Percentiles rank a stretch among this genome's conserved stretches.
phyloP scores from a whole-genome alignment of 371 early-diverging fungal species.

The Conidiobolus incongruus region DNA sequence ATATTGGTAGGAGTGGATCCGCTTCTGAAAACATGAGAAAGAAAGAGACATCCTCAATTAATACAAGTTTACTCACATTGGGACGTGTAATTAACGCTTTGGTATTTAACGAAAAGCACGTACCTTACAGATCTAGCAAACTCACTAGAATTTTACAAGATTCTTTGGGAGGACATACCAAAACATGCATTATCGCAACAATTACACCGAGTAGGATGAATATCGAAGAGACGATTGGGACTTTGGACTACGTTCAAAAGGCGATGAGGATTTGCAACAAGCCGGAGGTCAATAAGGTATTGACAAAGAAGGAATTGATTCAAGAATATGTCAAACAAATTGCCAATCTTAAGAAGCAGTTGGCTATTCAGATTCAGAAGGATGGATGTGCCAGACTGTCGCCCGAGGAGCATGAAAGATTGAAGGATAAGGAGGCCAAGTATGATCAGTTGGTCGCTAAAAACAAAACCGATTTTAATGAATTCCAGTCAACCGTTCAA shows the following conservation, averaged over 20 bases:
- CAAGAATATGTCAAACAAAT: conserved; percentile 30
- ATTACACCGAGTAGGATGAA: conserved; percentile 88
- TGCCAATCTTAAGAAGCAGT: conserved; percentile 13
- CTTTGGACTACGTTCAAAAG: conserved; percentile 85
- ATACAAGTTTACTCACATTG: conserved; percentile 66
- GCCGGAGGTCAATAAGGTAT: conserved; percentile 65
- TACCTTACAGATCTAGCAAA: conserved; percentile 95
- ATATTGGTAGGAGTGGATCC: conserved; percentile 78
- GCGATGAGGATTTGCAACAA: conserved; percentile 88
- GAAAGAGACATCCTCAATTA: conserved; percentile 76
- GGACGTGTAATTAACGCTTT: conserved; percentile 81
- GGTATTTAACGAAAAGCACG: conserved; percentile 13
- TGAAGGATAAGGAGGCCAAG: not conserved
- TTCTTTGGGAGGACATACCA: conserved; percentile 91
- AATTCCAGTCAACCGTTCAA: no score
- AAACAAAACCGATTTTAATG: no score
- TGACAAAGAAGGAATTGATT: conserved; percentile 51
- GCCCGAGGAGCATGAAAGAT: not conserved
- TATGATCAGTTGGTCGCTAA: no score
- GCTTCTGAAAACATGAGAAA: conserved; percentile 64
- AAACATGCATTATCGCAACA: conserved; percentile 91
- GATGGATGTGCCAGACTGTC: not conserved
- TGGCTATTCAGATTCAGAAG: conserved; percentile 10
- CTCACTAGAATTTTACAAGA: conserved; percentile 96
- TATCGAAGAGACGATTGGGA: conserved; percentile 83